phyloP scores from a whole-genome alignment of 805 yeast genomes.

The Sugiyamaella chiloensis region DNA sequence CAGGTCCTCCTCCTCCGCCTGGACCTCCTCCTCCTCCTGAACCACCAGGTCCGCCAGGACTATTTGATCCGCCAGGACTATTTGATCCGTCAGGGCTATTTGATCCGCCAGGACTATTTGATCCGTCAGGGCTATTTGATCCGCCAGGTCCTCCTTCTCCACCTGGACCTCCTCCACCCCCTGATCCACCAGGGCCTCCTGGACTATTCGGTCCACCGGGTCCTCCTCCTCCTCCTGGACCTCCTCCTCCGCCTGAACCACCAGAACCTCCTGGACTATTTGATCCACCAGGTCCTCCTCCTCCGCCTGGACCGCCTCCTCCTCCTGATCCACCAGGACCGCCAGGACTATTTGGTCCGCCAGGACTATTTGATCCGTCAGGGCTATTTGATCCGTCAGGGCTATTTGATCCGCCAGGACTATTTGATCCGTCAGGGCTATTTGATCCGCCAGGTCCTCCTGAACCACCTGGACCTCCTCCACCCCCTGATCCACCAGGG shows the following conservation, averaged over 20 bases:
- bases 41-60: constrained; percentile 7
- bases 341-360: background rate
- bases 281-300: too few species aligned
- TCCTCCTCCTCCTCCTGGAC: constrained; percentile 7
- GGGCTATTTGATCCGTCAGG: constrained; percentile 4
- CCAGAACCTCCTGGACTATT: constrained; percentile 9
- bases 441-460: constrained; percentile 10
- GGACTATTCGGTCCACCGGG: constrained; percentile 11
- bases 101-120: constrained; percentile 10
- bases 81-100: constrained; percentile 2
- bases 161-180: constrained; percentile 15
- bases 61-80: constrained; percentile 11
- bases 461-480: constrained; percentile 2
- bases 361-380: background rate
- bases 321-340: background rate
- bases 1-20: constrained; percentile 7
- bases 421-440: constrained; percentile 3
- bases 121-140: background rate
- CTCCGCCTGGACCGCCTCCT: background rate
- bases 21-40: constrained; percentile 10
- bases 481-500: constrained; percentile 2
- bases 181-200: constrained; percentile 11
- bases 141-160: constrained; percentile 12
- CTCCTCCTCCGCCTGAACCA: constrained; percentile 1
- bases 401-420: constrained; percentile 5